Evolutionary conservation across 2,329 filamentous ascomycete genomes (phyloP).

Genomic region (Pestalotiopsis sp.): DNA sequence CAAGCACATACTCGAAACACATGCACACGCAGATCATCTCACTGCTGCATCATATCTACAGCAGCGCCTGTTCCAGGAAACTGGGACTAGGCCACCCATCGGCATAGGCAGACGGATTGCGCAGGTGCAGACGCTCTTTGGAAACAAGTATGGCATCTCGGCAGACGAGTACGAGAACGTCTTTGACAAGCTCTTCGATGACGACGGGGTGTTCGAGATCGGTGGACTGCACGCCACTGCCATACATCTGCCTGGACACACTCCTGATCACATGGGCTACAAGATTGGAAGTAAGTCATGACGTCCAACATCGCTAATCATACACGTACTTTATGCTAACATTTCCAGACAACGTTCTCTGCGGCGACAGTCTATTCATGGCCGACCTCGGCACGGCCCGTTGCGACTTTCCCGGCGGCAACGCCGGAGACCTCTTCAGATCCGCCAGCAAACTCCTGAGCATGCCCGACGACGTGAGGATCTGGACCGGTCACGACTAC

Average conservation of each 20-base stretch:
- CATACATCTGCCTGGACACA: not conserved
- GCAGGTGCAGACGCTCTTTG: not conserved
- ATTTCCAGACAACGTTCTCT: constrained; percentile 11
- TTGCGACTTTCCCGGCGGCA: constrained; percentile 56
- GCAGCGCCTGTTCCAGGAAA: constrained; percentile 18
- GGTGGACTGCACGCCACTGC: not conserved
- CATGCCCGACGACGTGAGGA: constrained; percentile 36
- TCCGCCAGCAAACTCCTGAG: constrained; percentile 41
- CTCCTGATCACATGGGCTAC: not conserved
- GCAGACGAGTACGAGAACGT: not conserved
- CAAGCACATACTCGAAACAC: no score
- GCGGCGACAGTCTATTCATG: constrained; percentile 44
- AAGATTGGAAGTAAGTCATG: not conserved
- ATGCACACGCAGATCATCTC: no score
- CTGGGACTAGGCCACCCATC: not conserved
- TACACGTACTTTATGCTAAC: constrained; percentile 35
- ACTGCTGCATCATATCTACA: not conserved
- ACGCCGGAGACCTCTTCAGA: constrained; percentile 42
- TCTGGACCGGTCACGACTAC: constrained; percentile 61
- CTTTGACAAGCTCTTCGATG: not conserved
- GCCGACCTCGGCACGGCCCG: constrained; percentile 43
- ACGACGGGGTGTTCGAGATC: not conserved
- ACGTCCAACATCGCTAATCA: constrained; percentile 29
- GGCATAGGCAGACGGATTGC: not conserved
- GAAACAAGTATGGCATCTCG: not conserved